Conservation (phyloP, 345 rosid genomes). For the Fremontodendron californicum region DNA sequence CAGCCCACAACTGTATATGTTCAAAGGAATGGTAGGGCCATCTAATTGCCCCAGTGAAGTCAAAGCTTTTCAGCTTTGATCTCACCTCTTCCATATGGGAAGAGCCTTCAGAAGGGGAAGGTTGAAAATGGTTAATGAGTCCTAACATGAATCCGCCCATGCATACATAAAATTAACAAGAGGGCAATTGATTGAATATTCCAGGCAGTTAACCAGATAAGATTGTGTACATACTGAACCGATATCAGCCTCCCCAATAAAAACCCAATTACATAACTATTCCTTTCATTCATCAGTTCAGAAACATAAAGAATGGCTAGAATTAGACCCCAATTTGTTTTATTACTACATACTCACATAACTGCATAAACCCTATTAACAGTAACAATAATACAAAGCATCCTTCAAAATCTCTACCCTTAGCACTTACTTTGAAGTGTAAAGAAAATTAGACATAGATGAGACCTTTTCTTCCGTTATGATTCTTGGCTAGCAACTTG, state of each 20-base stretch:
- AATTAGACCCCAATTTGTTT: neutral
- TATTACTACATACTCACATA: no score
- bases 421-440: neutral
- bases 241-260: no score
- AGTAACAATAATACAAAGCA: neutral
- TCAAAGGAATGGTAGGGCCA: no score
- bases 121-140: neutral
- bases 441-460: neutral
- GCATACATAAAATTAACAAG: neutral
- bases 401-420: neutral
- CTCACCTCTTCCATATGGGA: no score
- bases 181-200: neutral
- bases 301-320: neutral
- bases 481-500: neutral
- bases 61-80: no score
- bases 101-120: no score
- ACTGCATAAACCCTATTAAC: neutral
- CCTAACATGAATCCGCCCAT: neutral
- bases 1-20: no score
- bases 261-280: neutral
- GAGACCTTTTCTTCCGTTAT: neutral
- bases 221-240: neutral
- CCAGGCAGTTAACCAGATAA: neutral
- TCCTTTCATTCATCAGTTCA: neutral
- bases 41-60: no score